These are phyloP conservation scores for Pyronema omphalodes DNA, from an alignment of 495 filamentous ascomycete genomes.

Conservation along the genomic window DNA sequence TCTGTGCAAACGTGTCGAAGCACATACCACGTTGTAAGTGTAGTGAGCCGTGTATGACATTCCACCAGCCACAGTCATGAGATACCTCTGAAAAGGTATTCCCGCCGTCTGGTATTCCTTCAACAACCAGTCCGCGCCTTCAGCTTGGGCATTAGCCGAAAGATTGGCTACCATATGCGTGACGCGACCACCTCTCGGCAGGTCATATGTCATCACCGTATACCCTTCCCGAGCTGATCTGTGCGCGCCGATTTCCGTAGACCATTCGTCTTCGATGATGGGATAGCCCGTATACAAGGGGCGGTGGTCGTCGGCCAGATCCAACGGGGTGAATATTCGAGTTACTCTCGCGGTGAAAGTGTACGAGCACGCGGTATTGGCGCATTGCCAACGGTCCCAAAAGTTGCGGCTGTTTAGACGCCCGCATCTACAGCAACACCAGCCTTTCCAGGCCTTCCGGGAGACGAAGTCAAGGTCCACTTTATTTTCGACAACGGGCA, in stretches of 20 bases:
- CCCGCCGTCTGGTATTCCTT: conserved; percentile 37
- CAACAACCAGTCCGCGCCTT: conserved; percentile 49
- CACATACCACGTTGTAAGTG: conserved; percentile 50
- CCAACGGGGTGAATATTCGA: conserved; percentile 22
- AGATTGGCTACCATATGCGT: conserved; percentile 42
- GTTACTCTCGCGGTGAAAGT: conserved; percentile 24
- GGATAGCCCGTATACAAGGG: conserved; percentile 19
- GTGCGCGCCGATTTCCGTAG: conserved; percentile 10
- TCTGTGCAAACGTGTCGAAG: background rate
- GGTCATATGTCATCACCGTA: conserved; percentile 23
- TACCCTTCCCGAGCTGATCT: conserved; percentile 18
- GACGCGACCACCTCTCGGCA: conserved; percentile 37
- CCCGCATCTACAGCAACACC: conserved; percentile 57
- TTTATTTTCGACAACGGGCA: conserved; percentile 22
- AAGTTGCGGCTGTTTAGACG: conserved; percentile 41
- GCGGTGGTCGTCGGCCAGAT: conserved; percentile 23
- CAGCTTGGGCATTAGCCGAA: conserved; percentile 29
- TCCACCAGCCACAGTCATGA: conserved; percentile 2
- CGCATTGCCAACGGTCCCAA: conserved; percentile 51
- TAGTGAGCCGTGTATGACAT: conserved; percentile 39
- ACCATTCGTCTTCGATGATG: conserved; percentile 12
- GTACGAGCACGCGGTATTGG: conserved; percentile 31
- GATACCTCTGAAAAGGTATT: conserved; percentile 42
- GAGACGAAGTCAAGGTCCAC: conserved; percentile 19
- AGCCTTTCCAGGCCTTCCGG: conserved; percentile 35